Base-by-base conservation (phyloP, 2,329 filamentous ascomycete genomes). In the Pseudogymnoascus sp. region DNA sequence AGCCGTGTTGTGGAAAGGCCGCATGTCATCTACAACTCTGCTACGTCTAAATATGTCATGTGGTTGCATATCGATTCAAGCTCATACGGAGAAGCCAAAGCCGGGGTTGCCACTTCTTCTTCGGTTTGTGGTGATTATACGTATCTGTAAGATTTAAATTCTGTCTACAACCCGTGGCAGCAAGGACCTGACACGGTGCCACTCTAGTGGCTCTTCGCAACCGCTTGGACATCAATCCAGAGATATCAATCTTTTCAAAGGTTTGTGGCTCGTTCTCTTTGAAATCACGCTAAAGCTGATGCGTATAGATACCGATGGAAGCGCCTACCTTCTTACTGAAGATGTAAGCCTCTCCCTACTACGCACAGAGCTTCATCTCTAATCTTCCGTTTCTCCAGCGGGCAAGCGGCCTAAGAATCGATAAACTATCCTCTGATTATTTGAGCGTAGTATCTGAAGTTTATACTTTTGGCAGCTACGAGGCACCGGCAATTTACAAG, bases 21-120 rank as follows among this genome's bases (percentile, higher is more conserved):
- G 2, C 88, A 89, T 72, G 80, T 89, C 3, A 80, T 89, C 4
- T 87, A 83, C 74, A 89, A 89, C 65, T 81, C 84, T 12, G 74
- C 75, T n/a, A 88, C 85, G 0, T 67, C 72, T 5, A 83, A 85
- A 65, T 89, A 86, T 71, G 85, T 89, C n/a, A 74, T 89, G 71
- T 88, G 83, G 76, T 78, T 88, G 76, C 86, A 89, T 69, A 87
- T 88, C 58, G 86, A 89, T 68, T 79, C 75, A 61, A 76, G 75
- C 31, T 78, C 78, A 68, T 89, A 89, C 66, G 78, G 77, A 1
- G 85, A 87, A 36, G 87, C 86, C 0, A 83, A 81, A 61, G 83
- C 85, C 1, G 87, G 85, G 0, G 83, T 89, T 5, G 87, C 86
- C 0, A 85, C 80, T 0, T 79, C 81, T 0, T 75, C 79, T 64